Conservation (phyloP, 2,329 filamentous ascomycete genomes). For the Aspergillus fijiensis region DNA sequence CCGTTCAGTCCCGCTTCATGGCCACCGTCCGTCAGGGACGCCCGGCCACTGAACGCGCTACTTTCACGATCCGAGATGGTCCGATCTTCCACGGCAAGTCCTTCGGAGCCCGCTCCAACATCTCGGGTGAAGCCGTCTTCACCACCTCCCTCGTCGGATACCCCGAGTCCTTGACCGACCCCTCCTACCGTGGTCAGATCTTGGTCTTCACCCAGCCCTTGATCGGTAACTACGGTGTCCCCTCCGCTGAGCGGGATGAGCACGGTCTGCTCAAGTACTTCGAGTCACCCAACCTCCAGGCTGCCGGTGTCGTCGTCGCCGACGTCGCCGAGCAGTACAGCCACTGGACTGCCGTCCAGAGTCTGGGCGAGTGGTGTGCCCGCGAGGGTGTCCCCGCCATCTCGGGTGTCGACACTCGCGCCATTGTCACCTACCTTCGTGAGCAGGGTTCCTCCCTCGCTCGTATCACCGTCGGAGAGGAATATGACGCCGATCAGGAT, state of each 20-base stretch:
- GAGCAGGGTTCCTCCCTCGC: constrained; percentile 96
- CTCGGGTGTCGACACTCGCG: constrained; percentile 93
- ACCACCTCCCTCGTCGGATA: constrained; percentile 97
- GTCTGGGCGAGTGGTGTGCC: constrained; percentile 88
- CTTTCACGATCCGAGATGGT: constrained; percentile 93
- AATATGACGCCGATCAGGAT: constrained; percentile 98
- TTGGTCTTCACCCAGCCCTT: constrained; percentile 97
- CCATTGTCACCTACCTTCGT: constrained; percentile 90
- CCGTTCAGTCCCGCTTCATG: constrained; percentile 50
- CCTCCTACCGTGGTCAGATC: constrained; percentile 76
- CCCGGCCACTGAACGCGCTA: constrained; percentile 74
- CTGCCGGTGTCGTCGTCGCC: constrained; percentile 90
- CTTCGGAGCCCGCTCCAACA: constrained; percentile 93
- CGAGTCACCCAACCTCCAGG: constrained; percentile 96
- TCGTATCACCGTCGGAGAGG: constrained; percentile 90
- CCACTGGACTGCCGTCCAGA: constrained; percentile 98
- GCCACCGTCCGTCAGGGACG: constrained; percentile 71
- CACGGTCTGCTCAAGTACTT: constrained; percentile 95
- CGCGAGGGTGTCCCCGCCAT: constrained; percentile 95
- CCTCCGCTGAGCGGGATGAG: constrained; percentile 78
- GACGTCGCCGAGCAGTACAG: constrained; percentile 93
- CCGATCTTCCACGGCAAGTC: constrained; percentile 95
- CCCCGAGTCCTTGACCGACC: constrained; percentile 78
- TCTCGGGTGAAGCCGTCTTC: constrained; percentile 97
- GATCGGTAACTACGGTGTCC: constrained; percentile 98